Percentiles rank a stretch among this genome's conserved stretches.
Evolutionary conservation across 2,329 filamentous ascomycete species (phyloP).

Genomic region (Fusarium bactridioides): DNA sequence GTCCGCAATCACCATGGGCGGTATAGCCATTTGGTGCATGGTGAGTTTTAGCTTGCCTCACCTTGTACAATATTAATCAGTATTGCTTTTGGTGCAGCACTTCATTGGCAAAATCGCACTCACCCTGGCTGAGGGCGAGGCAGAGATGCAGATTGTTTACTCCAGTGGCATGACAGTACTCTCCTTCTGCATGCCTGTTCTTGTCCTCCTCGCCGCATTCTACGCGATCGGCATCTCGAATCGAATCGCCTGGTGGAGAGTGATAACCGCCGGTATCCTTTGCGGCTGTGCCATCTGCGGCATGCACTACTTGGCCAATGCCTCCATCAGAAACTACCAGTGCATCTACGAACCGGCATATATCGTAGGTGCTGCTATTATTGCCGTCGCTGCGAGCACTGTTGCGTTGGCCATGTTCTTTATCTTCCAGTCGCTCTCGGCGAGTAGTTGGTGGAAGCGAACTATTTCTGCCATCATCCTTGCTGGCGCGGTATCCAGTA

Average conservation of each 20-base stretch:
- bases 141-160: constrained; percentile 7
- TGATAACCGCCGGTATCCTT: constrained; percentile 70
- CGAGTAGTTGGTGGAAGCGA: constrained; percentile 79
- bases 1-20: constrained; percentile 17
- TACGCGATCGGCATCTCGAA: constrained; percentile 70
- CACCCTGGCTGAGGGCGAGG: background rate
- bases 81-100: background rate
- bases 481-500: constrained; percentile 80
- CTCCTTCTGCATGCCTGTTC: constrained; percentile 51
- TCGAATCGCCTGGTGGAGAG: constrained; percentile 63
- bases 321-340: constrained; percentile 80
- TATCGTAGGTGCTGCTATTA: constrained; percentile 73
- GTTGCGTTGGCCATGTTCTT: constrained; percentile 80
- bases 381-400: constrained; percentile 76
- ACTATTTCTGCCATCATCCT: constrained; percentile 72
- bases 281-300: constrained; percentile 79
- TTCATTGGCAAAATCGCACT: constrained; percentile 17
- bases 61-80: background rate
- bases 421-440: constrained; percentile 77
- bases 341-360: constrained; percentile 67
- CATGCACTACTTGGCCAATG: constrained; percentile 88
- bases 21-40: constrained; percentile 22
- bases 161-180: constrained; percentile 2
- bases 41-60: background rate
- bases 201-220: constrained; percentile 79